Percentiles rank a stretch among this genome's conserved stretches.
phyloP scores from a whole-genome alignment of 1,139 yeast genomes.

The Protomyces gravidus region DNA sequence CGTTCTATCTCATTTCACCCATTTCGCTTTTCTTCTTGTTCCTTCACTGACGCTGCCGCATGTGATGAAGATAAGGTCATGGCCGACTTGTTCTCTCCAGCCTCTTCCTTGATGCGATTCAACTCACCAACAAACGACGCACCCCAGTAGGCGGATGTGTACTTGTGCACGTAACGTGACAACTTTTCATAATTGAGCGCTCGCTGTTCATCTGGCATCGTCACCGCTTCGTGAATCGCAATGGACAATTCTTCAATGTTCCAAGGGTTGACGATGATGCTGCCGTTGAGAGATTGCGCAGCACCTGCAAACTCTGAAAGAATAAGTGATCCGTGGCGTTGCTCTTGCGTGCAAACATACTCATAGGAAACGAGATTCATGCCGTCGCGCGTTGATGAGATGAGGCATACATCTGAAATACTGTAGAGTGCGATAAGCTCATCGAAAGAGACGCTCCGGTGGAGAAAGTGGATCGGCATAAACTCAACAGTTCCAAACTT shows the following conservation, averaged over 20 bases:
- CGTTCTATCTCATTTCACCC: neutral
- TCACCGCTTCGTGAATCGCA: constrained; percentile 80
- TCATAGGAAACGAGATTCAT: constrained; percentile 96
- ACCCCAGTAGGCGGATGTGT: constrained; percentile 96
- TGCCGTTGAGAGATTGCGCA: constrained; percentile 95
- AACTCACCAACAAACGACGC: constrained; percentile 90
- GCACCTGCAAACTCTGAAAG: constrained; percentile 97
- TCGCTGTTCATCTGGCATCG: constrained; percentile 76
- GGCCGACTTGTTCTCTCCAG: neutral
- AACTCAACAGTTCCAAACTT: constrained; percentile 94
- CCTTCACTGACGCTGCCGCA: neutral
- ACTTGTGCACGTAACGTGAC: constrained; percentile 81
- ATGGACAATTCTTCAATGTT: constrained; percentile 88
- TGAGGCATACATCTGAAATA: constrained; percentile 83
- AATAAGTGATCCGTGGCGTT: constrained; percentile 77
- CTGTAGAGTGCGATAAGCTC: constrained; percentile 86
- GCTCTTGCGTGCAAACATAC: constrained; percentile 91
- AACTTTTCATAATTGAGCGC: constrained; percentile 72
- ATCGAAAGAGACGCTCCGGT: constrained; percentile 81
- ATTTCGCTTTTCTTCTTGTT: neutral
- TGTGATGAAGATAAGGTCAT: neutral
- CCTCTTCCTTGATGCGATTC: constrained; percentile 41
- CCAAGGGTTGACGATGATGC: constrained; percentile 95
- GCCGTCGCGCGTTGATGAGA: constrained; percentile 88
- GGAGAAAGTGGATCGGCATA: constrained; percentile 95